Base-by-base conservation (phyloP, 768 basidiomycete genomes). In the Leccinum subgranulosum region DNA sequence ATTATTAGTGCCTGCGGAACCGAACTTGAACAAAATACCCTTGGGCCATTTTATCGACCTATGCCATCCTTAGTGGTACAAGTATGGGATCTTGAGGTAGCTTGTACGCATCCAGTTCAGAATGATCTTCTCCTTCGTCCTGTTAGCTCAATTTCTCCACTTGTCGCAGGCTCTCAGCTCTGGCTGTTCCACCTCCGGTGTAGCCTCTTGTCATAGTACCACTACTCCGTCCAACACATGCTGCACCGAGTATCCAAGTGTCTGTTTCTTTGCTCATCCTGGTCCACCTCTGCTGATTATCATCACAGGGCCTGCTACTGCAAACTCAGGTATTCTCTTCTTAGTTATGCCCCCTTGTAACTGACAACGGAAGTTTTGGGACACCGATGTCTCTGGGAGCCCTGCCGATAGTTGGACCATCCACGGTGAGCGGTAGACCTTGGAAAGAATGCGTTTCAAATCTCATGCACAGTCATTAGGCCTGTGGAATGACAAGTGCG, bases 321-420 rank as follows among this genome's bases (percentile, higher is more conserved):
- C 85, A 86, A 59, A 79, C 80, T 1, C 83, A 83, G 73, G 79
- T 78, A 65, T 46, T 54, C 25, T 54, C 21, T 10, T 39, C 15
- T 12, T 8, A n/a, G 45, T 45, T 25, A 17, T 28, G 9, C n/a
- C 5, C 31, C 21, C 36, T 39, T 21, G 45, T 43, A 12, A 15
- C 49, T 61, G n/a, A 68, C 3, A n/a, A 12, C 31, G 34, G 21
- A 68, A 87, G 84, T 87, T 90, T 72, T 90, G 88, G 87, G 87
- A 90, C 60, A 86, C 83, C 2, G 64, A 82, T 49, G 82, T 85
- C 0, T 69, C 79, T 3, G 84, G 82, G 19, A 87, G 88, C 11
- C 88, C 88, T 6, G 69, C 67, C 10, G 62, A 86, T 63, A 85
- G 83, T 64, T 90, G 88, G 87, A 90, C 87, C 1, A 84, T 89